Conservation (phyloP, 2,329 filamentous ascomycete genomes). For the Erysiphe neolycopersici region DNA sequence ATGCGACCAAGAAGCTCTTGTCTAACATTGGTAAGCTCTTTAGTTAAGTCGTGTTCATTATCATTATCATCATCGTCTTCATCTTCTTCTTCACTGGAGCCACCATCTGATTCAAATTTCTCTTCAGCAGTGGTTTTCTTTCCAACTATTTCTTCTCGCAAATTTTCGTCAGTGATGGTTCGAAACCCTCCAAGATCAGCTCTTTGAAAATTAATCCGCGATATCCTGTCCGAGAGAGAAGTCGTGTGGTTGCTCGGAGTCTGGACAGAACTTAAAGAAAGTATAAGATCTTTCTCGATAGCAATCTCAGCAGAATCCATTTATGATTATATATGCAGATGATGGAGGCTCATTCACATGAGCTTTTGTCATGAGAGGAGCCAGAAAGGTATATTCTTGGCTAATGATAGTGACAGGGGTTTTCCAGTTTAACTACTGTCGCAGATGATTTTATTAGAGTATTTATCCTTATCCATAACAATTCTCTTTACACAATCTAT, state of each 20-base stretch:
- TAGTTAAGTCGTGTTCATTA: conserved; percentile 10
- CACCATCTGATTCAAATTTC: conserved; percentile 18
- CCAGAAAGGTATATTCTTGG: too few species aligned
- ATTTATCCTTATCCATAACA: too few species aligned
- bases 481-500: too few species aligned
- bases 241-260: conserved; percentile 25
- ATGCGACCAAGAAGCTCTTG: conserved; percentile 31
- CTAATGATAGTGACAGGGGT: too few species aligned
- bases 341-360: too few species aligned
- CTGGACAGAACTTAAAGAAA: conserved; percentile 39
- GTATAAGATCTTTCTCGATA: conserved; percentile 18
- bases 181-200: conserved; percentile 56
- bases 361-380: too few species aligned
- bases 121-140: conserved; percentile 17
- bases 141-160: conserved; percentile 37
- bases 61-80: conserved; percentile 1
- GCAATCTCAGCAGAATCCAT: conserved; percentile 8
- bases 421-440: too few species aligned
- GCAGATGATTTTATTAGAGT: too few species aligned
- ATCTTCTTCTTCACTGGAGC: conserved; percentile 20
- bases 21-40: conserved; percentile 19
- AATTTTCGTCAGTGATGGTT: conserved; percentile 43
- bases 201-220: conserved; percentile 35
- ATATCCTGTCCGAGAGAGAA: conserved; percentile 46
- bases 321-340: neutral